Evolutionary conservation across 306 rosid genomes (phyloP), one percentile per base, ranked within the genome.

Genomic region (Oxytropis ochrocephala): DNA sequence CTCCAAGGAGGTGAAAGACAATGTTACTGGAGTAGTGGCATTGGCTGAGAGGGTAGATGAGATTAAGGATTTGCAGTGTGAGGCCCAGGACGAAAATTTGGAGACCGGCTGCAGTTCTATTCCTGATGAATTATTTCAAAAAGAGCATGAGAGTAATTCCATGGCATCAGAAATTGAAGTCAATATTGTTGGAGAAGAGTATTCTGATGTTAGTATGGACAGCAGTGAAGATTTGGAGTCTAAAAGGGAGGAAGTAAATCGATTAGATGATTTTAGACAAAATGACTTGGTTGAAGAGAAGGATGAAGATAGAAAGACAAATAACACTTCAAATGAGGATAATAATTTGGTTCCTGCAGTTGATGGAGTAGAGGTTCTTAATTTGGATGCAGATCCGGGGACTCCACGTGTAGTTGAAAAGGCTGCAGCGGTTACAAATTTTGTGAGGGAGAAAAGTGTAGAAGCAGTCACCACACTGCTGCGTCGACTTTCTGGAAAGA

Each of bases 371-470:
- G 95, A 87, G 81, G 66, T 82, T 70, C 79, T 86, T 52, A 83
- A 80, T 70, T 47, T 35, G 27, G 88, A 88, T 54, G 55, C 33
- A 38, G 90, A 85, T 78, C 75, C 42, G 13, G 92, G 85, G 52
- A 50, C 70, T 33, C 84, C 80, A 19, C 82, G 85, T 70, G 89
- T 93, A 48, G 91, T 85, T 56, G 90, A 85, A 61, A 90, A 87
- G 79, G 97, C 94, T 0, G 83, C 78, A 59, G 84, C 96, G 4
- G 77, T 93, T 30, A 93, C 69, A 68, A 93, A 90, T 69, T 75
- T 90, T 48, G 91, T 88, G 29, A 83, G 79, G 85, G 82, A 80
- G 77, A 93, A 82, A 72, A 75, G 96, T 64, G 70, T 67, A 16
- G 83, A 79, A 46, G 97, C 83, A 54, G 93, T 90, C 35, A 83